Evolutionary conservation across 2,329 filamentous ascomycete species (phyloP).

Genomic region (Intubia oerlemansii): DNA sequence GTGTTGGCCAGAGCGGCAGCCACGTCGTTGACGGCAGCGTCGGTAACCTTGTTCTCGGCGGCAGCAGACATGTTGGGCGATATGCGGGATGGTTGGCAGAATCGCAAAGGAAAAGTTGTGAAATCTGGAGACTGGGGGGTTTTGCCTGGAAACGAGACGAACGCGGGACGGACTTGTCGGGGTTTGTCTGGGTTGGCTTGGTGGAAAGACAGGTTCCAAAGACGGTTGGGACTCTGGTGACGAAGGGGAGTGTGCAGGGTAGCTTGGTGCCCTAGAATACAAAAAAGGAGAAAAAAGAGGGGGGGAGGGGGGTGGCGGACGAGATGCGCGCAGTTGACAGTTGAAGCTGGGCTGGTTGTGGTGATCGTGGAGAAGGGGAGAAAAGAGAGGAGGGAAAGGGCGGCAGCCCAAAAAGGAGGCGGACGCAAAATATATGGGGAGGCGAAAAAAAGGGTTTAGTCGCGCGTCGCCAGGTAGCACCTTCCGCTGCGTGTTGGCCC

Average conservation of each 20-base stretch:
- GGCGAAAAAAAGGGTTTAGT: conserved; percentile 7
- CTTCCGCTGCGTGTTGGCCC: no score
- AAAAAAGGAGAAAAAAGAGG: conserved; percentile 9
- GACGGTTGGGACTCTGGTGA: conserved; percentile 58
- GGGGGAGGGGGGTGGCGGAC: conserved; percentile 8
- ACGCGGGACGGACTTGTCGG: no score
- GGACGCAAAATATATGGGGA: conserved; percentile 13
- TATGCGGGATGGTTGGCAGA: not conserved
- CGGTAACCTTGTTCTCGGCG: conserved; percentile 40
- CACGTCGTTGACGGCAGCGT: conserved; percentile 52
- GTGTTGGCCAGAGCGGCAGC: conserved; percentile 54
- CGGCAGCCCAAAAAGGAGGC: conserved; percentile 10
- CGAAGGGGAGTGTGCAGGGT: conserved; percentile 51
- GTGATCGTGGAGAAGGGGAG: conserved; percentile 12
- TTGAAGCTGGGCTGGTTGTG: conserved; percentile 17
- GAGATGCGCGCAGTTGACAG: conserved; percentile 3
- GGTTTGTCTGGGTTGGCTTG: conserved; percentile 8
- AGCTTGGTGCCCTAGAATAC: conserved; percentile 73
- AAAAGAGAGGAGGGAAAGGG: conserved; percentile 13
- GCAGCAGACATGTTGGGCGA: conserved; percentile 60
- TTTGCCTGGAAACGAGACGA: not conserved
- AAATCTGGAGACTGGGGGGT: conserved; percentile 3
- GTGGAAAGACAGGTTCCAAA: no score
- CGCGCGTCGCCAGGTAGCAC: conserved; percentile 10
- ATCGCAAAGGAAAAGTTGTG: no score